Evolutionary conservation across 2,329 filamentous ascomycete species (phyloP), one percentile per base, ranked within the genome.

Genomic region (Ceratocystis ficicola): DNA sequence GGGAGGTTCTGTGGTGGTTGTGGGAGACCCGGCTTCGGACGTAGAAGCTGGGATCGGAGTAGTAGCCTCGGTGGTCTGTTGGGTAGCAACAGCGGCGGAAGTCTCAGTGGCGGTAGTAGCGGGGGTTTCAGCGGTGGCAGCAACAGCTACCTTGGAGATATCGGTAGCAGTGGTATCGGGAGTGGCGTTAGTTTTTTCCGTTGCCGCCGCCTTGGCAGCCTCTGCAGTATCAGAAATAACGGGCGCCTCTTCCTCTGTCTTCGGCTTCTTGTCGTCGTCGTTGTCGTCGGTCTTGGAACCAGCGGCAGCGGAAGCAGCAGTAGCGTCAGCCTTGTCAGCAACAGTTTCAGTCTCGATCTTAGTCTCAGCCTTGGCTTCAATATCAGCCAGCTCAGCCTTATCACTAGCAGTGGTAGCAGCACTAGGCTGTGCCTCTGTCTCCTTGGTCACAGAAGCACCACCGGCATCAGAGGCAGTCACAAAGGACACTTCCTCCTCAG

Each of bases 11-110:
- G 7, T 12, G 32, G 70, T 68, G 36, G 57, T 57, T 10, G 48
- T 25, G 32, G 70, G 68, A 36, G 57, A 57, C 46, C 68, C 68
- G 44, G 52, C 55, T 22, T 65, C 68, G 12, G 61, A 30, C 32
- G 36, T 50, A 22, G 66, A 25, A 10, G 59, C 63, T 12, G 36
- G n/a, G 28, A 30, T 5, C 3, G 65, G 3, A 15, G 36, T 44
- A 5, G 41, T 17, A 52, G 60, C 59, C 46, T 55, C 44, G 17
- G 28, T 20, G 41, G 44, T 41, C 5, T 44, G 22, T 44, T 62
- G 44, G 44, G 28, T 12, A 17, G 28, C 52, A 30, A n/a, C 17
- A 32, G 52, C 28, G 4, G 30, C 32, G 17, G 59, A 32, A 44
- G 63, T 17, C 65, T 65, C 63, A 8, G 59, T 15, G 22, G 52